Percentiles rank a stretch among this genome's conserved stretches.
Conservation (phyloP, 495 filamentous ascomycete species). For the Lindgomyces ingoldianus region DNA sequence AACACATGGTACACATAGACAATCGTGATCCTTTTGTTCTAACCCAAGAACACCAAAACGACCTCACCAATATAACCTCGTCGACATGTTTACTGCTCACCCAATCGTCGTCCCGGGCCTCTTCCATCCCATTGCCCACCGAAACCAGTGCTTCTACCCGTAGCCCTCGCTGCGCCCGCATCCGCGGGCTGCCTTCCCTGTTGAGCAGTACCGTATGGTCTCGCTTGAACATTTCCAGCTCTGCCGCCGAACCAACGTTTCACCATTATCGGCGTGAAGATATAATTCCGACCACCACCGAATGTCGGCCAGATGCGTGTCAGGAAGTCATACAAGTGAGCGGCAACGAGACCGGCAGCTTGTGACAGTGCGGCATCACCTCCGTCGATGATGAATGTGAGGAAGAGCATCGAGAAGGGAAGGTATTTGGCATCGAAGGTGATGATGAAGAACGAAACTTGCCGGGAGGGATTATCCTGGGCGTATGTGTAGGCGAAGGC, state of each 20-base stretch:
- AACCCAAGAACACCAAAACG: too few species aligned
- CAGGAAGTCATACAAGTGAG: slow-evolving; percentile 83
- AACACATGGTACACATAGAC: too few species aligned
- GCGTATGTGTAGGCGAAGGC: slow-evolving; percentile 77
- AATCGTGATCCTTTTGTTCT: too few species aligned
- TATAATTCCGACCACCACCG: slow-evolving; percentile 71
- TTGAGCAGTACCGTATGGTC: slow-evolving; percentile 62
- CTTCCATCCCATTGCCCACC: slow-evolving; percentile 60
- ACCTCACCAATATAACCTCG: neutral
- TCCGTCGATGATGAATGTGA: slow-evolving; percentile 62
- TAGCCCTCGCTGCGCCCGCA: slow-evolving; percentile 26
- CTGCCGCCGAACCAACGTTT: slow-evolving; percentile 59
- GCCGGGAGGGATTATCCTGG: slow-evolving; percentile 75
- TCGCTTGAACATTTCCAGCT: slow-evolving; percentile 43
- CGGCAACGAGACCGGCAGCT: slow-evolving; percentile 71
- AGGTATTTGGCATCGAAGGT: slow-evolving; percentile 72
- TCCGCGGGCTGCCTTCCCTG: slow-evolving; percentile 38
- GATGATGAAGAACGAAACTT: slow-evolving; percentile 71
- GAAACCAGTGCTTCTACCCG: slow-evolving; percentile 42
- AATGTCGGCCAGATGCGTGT: slow-evolving; percentile 80
- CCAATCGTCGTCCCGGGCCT: slow-evolving; percentile 69
- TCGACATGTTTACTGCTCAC: slow-evolving; percentile 41
- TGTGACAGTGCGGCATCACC: slow-evolving; percentile 56
- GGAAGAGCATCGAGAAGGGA: slow-evolving; percentile 72
- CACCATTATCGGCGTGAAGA: slow-evolving; percentile 69